Percentiles rank a stretch among this genome's conserved stretches.
phyloP scores from a whole-genome alignment of 2,329 filamentous ascomycete genomes.

The Cordyceps farinosa region DNA sequence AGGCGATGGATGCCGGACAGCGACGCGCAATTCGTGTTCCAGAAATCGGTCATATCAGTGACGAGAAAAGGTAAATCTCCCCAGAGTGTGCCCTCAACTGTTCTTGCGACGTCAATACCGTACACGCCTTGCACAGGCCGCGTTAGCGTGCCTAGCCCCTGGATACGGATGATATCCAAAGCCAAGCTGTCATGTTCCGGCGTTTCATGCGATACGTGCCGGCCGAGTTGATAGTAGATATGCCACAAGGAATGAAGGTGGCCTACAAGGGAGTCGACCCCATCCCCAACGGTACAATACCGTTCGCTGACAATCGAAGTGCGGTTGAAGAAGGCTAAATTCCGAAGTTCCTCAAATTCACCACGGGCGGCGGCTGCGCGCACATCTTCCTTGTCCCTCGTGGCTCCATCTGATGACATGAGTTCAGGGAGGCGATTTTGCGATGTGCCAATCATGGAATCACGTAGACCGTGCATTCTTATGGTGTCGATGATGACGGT shows the following conservation, averaged over 20 bases:
- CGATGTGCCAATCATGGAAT: background rate
- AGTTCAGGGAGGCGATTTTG: background rate
- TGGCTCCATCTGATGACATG: background rate
- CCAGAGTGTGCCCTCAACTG: conserved; percentile 10
- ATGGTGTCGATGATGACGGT: background rate
- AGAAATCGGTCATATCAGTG: conserved; percentile 12
- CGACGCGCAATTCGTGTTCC: conserved; percentile 11
- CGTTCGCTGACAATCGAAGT: background rate
- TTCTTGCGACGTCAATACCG: conserved; percentile 15
- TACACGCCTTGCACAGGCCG: background rate
- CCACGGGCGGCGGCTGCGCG: background rate
- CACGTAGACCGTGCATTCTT: background rate
- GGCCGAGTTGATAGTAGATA: background rate
- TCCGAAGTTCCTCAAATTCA: background rate
- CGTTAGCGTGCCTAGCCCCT: background rate
- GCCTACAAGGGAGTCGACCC: background rate
- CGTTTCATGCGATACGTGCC: background rate
- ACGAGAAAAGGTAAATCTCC: conserved; percentile 16
- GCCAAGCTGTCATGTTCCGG: background rate
- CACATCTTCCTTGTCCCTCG: background rate
- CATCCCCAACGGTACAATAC: background rate
- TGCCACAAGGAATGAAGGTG: background rate
- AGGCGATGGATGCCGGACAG: conserved; percentile 12
- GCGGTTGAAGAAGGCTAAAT: background rate
- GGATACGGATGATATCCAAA: background rate